Conservation (phyloP, 495 filamentous ascomycete genomes). For the Thermochaetoides thermophila region DNA sequence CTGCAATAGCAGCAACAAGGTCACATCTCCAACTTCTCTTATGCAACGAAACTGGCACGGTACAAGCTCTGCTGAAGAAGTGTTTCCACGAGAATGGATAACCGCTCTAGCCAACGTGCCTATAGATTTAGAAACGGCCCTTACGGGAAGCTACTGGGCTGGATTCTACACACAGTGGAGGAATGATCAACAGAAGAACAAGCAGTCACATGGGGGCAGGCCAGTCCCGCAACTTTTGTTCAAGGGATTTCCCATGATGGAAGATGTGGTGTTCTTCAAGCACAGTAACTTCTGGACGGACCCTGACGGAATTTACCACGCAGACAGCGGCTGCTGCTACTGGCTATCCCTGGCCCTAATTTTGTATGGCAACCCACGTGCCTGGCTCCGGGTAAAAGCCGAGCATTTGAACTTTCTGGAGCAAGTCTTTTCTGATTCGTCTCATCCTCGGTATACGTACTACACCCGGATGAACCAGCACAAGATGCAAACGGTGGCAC, state of each 20-base stretch:
- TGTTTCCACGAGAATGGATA: no score
- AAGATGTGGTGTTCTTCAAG: slow-evolving; percentile 11
- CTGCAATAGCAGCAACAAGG: no score
- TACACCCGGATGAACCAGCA: slow-evolving; percentile 5
- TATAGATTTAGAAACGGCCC: no score
- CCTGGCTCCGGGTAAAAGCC: slow-evolving; percentile 17
- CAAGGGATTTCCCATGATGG: slow-evolving; percentile 10
- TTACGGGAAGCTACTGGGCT: no score
- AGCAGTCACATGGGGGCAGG: no score
- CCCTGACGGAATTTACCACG: slow-evolving; percentile 1
- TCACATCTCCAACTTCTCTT: no score
- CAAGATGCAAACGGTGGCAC: not conserved
- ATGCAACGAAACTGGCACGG: no score
- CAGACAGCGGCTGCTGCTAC: slow-evolving; percentile 9
- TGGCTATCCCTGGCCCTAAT: slow-evolving; percentile 9
- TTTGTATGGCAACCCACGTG: slow-evolving; percentile 8
- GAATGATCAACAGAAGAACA: no score
- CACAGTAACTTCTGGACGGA: slow-evolving; percentile 10
- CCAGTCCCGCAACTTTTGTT: no score
- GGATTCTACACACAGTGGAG: no score
- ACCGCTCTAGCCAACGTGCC: no score
- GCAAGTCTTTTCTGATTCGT: slow-evolving; percentile 5
- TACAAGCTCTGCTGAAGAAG: no score
- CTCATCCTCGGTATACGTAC: slow-evolving; percentile 12
- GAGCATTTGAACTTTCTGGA: slow-evolving; percentile 13